Base-by-base conservation (phyloP, 2,329 filamentous ascomycete genomes). In the Salinomyces thailandicus region DNA sequence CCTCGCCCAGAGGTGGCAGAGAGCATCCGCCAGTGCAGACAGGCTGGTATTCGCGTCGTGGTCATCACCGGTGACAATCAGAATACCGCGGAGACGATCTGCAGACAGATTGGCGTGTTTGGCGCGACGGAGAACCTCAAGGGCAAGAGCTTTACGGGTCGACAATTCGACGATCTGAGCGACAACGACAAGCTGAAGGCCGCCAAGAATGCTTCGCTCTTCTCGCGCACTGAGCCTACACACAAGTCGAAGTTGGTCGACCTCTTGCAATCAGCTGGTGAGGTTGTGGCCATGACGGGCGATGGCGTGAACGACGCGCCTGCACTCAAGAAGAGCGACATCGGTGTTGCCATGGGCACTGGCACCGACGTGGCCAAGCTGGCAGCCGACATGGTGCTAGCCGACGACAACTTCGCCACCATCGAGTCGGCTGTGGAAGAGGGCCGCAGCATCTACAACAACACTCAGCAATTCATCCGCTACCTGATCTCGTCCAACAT, bases 401-500 rank as follows among this genome's bases (percentile, higher is more conserved):
- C 87, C 17, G 93, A 98, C 64, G 86, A 95, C 66, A 98, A 98
- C 71, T 98, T 98, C 62, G 91, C 91, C 44, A 98, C 91, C 3
- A 98, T 98, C 50, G 85, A 94, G 60, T 72, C 85, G 38, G 91
- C 91, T 33, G 87, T 98, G 46, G 91, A 98, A 61, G 91, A 98
- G 65, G 91, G 91, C 36, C 82, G 91, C 45, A 87, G 87, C 46
- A 98, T 98, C 65, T 98, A 95, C 75, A 96, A 91, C 79, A 98
- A 98, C 72, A 98, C 91, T 5, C 91, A 98, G 60, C 91, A 98
- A 61, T 98, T 98, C 64, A 98, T 98, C 64, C 85, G 93, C 33
- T 98, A 98, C 62, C 75, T 98, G 43, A 98, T 98, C 61, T 96
- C 89, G 6, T 96, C 89, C 46, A 98, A 98, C 68, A 98, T 98